Base-by-base conservation (phyloP, 192 early-diverging fungal species). In the Coemansia sp. region DNA sequence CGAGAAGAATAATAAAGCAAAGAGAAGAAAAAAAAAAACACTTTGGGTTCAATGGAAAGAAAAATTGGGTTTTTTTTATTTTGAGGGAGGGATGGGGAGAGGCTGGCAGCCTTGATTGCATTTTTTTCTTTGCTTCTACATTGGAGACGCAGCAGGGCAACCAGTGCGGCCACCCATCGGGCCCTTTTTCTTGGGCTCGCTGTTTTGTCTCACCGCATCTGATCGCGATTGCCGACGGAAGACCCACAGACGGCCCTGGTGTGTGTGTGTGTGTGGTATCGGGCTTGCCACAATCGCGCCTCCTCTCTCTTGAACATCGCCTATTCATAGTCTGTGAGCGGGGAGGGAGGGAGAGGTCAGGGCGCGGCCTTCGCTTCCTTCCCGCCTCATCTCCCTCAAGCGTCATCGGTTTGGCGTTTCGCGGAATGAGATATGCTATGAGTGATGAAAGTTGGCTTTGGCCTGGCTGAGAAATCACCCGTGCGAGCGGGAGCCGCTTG, bases 1-100 rank as follows among this genome's bases (percentile, higher is more conserved):
- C 36, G 54, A 67, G 64, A 48, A 49, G 33, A 70, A 80, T 61
- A 61, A 72, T 61, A 56, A 59, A 11, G 53, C 29, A 29, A 64
- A 59, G 32, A 48, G 45, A 29, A 25, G 61, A 53, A 36, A 62
- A 59, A 32, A 63, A 35, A 46, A 38, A 53, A 56, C 11, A 40
- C 11, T 40, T 29, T 29, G 63, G 36, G 42, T 23, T 40, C 11
- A 64, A 63, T 29, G 29, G 42, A 43, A 65, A 22, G 50, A 41
- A 40, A 40, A 60, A 42, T 17, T 9, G 63, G 36, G 23, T 50
- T 41, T 65, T 38, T 38, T 66, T 41, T 48, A 13, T 58, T 48
- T 10, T 59, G 57, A 38, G 57, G 52, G 11, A 38, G 35, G 25
- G 20, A 25, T 22, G 60, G 41, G n/a, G 34, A 23, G 22, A 14